phyloP scores from a whole-genome alignment of 2,329 filamentous ascomycete species.

The Xylogone sp. region DNA sequence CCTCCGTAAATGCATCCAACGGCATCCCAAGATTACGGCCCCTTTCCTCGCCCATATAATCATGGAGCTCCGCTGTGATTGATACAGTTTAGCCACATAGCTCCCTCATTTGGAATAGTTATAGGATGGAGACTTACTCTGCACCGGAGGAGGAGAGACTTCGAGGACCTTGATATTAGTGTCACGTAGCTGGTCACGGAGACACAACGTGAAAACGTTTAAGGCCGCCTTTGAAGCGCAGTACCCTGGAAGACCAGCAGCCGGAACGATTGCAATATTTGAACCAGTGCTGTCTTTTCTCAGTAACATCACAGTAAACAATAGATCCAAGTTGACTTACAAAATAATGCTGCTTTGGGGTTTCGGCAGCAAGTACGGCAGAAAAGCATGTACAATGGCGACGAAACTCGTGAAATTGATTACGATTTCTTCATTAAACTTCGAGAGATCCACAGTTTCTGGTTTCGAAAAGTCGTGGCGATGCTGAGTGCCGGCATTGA shows the following conservation, averaged over 20 bases:
- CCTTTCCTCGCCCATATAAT: constrained; percentile 36
- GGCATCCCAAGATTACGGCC: constrained; percentile 46
- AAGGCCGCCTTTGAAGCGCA: constrained; percentile 42
- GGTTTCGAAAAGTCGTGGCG: constrained; percentile 43
- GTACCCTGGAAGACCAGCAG: constrained; percentile 32
- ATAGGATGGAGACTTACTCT: constrained; percentile 13
- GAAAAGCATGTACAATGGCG: constrained; percentile 34
- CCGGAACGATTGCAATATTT: constrained; percentile 14
- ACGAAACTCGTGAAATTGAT: constrained; percentile 39
- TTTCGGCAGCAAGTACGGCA: constrained; percentile 26
- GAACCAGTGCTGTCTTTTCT: constrained; percentile 17
- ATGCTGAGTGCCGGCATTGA: constrained; percentile 55
- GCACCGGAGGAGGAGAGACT: constrained; percentile 31
- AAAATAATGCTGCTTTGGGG: constrained; percentile 13
- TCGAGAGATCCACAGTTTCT: constrained; percentile 33
- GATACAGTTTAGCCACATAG: neutral
- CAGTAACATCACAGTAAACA: too few species aligned
- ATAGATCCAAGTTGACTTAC: constrained; percentile 5
- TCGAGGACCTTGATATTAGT: constrained; percentile 36
- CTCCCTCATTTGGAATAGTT: neutral
- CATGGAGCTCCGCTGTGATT: constrained; percentile 35
- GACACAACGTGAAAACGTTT: constrained; percentile 35
- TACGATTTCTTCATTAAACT: constrained; percentile 34
- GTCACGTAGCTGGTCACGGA: constrained; percentile 36
- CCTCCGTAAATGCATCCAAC: constrained; percentile 36